phyloP scores from a whole-genome alignment of 257 asterid genomes.

The Cinchona pubescens region DNA sequence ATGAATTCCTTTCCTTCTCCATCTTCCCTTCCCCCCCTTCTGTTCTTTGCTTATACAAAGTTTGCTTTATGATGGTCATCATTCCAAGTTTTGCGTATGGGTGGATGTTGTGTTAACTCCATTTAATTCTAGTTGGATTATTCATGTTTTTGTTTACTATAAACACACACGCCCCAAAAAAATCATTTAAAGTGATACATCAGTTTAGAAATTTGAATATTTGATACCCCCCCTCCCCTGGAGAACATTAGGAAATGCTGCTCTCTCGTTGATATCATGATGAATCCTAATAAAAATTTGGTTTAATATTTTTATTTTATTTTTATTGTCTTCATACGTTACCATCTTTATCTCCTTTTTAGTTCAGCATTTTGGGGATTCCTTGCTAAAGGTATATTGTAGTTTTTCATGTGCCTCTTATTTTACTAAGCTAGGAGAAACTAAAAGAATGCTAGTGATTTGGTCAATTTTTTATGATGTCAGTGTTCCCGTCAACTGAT shows the following conservation, averaged over 20 bases:
- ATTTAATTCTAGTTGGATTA: not conserved
- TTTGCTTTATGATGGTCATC: not conserved
- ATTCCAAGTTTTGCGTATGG: not conserved
- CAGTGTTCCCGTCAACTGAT: not conserved
- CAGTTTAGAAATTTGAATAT: not conserved
- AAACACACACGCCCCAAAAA: not conserved
- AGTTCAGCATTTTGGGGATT: not conserved
- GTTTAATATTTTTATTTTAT: not conserved
- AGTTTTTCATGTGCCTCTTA: not conserved
- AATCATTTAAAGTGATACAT: not conserved
- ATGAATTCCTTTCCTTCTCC: not conserved
- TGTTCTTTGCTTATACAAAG: not conserved
- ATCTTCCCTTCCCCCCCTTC: not conserved
- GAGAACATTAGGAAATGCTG: not conserved
- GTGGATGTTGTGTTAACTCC: not conserved
- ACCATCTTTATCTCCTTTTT: not conserved
- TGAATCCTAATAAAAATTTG: too few relatives aligned
- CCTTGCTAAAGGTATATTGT: not conserved
- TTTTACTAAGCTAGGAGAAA: not conserved
- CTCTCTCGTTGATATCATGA: not conserved
- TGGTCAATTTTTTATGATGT: not conserved
- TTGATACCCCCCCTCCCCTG: not conserved
- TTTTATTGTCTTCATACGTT: not conserved
- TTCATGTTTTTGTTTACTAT: not conserved
- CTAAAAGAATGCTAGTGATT: not conserved